Conservation (phyloP, 345 rosid genomes). For the Jatropha curcas region DNA sequence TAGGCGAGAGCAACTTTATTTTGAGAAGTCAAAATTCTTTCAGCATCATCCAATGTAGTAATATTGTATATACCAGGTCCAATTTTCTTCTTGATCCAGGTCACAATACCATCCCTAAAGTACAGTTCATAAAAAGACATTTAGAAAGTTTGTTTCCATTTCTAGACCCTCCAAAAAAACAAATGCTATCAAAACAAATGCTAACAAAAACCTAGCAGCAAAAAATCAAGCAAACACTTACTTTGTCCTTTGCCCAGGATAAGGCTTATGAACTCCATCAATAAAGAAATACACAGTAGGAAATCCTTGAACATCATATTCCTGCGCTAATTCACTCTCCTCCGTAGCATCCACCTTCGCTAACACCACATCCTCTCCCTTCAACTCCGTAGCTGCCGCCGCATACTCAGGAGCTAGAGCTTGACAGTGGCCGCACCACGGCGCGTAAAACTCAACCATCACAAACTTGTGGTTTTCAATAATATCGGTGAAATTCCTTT, state of each 20-base stretch:
- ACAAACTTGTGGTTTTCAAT: slow-evolving; percentile 67
- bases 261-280: slow-evolving; percentile 85
- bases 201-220: slow-evolving; percentile 3
- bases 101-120: slow-evolving; percentile 78
- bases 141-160: neutral
- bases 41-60: slow-evolving; percentile 85
- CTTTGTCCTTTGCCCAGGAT: slow-evolving; percentile 83
- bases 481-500: slow-evolving; percentile 70
- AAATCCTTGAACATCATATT: slow-evolving; percentile 85
- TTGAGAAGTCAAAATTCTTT: slow-evolving; percentile 71
- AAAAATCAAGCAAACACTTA: slow-evolving; percentile 32
- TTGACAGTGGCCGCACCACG: slow-evolving; percentile 99
- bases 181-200: neutral
- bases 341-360: slow-evolving; percentile 97
- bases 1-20: slow-evolving; percentile 80
- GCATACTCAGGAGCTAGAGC: slow-evolving; percentile 96
- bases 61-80: slow-evolving; percentile 83
- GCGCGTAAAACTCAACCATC: slow-evolving; percentile 97
- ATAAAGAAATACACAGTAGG: slow-evolving; percentile 80
- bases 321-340: slow-evolving; percentile 79
- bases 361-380: slow-evolving; percentile 59
- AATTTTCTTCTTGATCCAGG: slow-evolving; percentile 94
- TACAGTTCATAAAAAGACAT: neutral
- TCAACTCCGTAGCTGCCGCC: slow-evolving; percentile 94
- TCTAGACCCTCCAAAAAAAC: neutral